phyloP scores from a whole-genome alignment of 805 yeast genomes.

The Pichia deserticola region DNA sequence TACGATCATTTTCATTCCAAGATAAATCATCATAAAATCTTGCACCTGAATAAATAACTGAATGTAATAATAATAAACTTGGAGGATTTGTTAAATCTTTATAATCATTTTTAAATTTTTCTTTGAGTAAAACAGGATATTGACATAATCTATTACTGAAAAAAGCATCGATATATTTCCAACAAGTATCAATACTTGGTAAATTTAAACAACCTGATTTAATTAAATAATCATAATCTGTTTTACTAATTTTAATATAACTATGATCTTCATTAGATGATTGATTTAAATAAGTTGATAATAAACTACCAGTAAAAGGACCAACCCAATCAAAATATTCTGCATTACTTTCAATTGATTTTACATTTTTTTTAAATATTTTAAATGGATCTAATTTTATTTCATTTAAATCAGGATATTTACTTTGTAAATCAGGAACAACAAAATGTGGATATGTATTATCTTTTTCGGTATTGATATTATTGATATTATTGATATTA shows the following conservation, averaged over 20 bases:
- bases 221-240: conserved; percentile 17
- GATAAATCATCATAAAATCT: conserved; percentile 50
- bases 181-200: conserved; percentile 53
- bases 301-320: conserved; percentile 25
- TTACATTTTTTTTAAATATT: conserved; percentile 12
- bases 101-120: conserved; percentile 52
- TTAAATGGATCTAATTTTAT: conserved; percentile 17
- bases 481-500: neutral
- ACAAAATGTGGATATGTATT: neutral
- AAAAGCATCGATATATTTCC: conserved; percentile 52
- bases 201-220: conserved; percentile 56
- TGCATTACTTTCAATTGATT: neutral
- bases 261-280: neutral
- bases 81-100: conserved; percentile 51
- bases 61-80: conserved; percentile 54
- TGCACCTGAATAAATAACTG: conserved; percentile 63
- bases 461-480: neutral
- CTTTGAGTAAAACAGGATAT: conserved; percentile 59
- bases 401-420: conserved; percentile 18
- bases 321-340: conserved; percentile 4
- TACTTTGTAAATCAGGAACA: conserved; percentile 15
- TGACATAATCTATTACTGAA: conserved; percentile 61
- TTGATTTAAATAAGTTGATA: conserved; percentile 6
- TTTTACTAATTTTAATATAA: conserved; percentile 8
- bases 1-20: conserved; percentile 35